Conservation (phyloP, 1,139 yeast genomes). For the Trichomonascaceae sp. region DNA sequence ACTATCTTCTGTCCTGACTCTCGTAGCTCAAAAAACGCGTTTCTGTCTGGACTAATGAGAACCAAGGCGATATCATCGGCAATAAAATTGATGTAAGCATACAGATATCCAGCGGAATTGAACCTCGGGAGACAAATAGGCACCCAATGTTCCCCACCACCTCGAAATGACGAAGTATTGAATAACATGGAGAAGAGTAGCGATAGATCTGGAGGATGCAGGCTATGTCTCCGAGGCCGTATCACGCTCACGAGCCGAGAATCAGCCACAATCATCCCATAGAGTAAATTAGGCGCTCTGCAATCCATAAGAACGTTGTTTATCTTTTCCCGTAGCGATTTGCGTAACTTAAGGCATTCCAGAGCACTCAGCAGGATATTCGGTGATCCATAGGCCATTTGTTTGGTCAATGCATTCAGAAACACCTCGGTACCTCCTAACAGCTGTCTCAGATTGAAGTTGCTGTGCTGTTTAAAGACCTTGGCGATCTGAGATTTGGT, state of each 20-base stretch:
- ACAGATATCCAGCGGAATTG: conserved; percentile 79
- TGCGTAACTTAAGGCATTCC: conserved; percentile 49
- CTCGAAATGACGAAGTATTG: conserved; percentile 45
- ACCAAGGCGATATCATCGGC: conserved; percentile 52
- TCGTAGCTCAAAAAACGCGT: conserved; percentile 71
- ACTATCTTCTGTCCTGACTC: conserved; percentile 51
- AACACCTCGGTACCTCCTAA: conserved; percentile 62
- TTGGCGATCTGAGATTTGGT: conserved; percentile 68
- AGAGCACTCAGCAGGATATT: conserved; percentile 56
- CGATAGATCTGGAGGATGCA: conserved; percentile 66
- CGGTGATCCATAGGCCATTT: conserved; percentile 48
- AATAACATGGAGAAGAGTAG: conserved; percentile 57
- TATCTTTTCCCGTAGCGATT: conserved; percentile 42
- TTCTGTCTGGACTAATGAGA: conserved; percentile 75
- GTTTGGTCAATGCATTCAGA: conserved; percentile 54
- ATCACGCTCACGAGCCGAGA: conserved; percentile 54
- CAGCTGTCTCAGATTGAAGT: conserved; percentile 74
- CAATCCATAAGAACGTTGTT: conserved; percentile 39
- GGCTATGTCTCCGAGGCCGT: conserved; percentile 56
- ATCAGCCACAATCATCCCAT: conserved; percentile 55
- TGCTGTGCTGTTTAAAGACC: conserved; percentile 64
- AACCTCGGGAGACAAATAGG: conserved; percentile 91
- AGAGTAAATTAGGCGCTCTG: conserved; percentile 44
- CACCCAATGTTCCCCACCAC: conserved; percentile 79
- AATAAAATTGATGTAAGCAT: conserved; percentile 67